Evolutionary conservation across 257 asterid genomes (phyloP), one percentile per base, ranked within the genome.

Genomic region (Ballota nigra): DNA sequence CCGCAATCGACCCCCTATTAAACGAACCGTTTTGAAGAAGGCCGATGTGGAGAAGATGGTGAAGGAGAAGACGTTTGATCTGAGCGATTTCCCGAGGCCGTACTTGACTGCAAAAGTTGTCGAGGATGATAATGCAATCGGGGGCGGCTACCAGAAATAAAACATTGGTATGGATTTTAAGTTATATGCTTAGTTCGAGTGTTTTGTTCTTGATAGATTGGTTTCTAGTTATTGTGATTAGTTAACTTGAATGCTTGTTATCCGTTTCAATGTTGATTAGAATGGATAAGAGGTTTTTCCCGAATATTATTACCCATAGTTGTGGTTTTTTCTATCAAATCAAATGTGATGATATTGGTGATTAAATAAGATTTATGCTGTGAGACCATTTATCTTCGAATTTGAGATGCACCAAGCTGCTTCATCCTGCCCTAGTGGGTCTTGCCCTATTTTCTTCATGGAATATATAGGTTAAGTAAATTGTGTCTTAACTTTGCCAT

Each of bases 1-100:
- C 73, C 95, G 97, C 68, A 94, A 91, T 52, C 90, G 95, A 2
- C 92, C 96, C 1, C 95, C 97, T 0, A 86, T 90, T 6, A 93
- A 74, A 41, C 89, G 95, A 62, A 91, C 99, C 15, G 4, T 88
- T 36, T 61, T 89, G 80, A 87, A 81, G 86, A 94, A 94, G 77
- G 88, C 88, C 31, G 97, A 94, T 64, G 83, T 89, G 67, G 90
- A 80, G 87, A 88, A 81, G 84, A 84, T 89, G 96, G 82, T 66
- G 95, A 79, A 77, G 85, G 96, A 86, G 81, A 83, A 82, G 69
- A 74, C 81, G 2, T 94, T 89, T 73, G 95, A 80, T 58, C 82
- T 68, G 61, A 62, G 64, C 7, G 95, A 91, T 75, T 93, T 90
- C 40, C 97, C 97, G 12, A 77, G 62, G 78, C 91, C 95, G 41